phyloP scores from a whole-genome alignment of 345 rosid species.

The Camelina neglecta region DNA sequence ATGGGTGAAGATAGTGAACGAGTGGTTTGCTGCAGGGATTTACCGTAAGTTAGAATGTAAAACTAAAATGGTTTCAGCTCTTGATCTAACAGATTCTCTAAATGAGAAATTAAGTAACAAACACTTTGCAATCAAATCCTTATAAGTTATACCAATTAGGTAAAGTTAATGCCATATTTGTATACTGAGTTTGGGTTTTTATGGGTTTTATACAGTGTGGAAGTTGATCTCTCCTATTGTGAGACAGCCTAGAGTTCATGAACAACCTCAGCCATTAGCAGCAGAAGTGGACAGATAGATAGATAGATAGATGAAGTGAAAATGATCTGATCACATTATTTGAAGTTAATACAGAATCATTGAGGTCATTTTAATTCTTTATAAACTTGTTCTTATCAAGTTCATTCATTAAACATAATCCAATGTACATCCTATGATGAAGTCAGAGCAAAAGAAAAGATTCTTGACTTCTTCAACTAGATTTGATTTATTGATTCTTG shows the following conservation, averaged over 20 bases:
- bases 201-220: conserved; percentile 62
- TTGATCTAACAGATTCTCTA: conserved; percentile 2
- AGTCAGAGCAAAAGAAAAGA: not conserved
- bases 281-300: conserved; percentile 40
- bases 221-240: conserved; percentile 67
- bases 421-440: conserved; percentile 22
- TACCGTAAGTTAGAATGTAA: conserved; percentile 60
- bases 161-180: not conserved
- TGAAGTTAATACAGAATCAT: conserved; percentile 4
- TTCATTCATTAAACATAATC: conserved; percentile 2
- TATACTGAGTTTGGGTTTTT: not conserved
- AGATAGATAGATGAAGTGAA: conserved; percentile 13
- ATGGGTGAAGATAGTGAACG: conserved; percentile 88
- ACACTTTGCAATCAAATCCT: too few relatives aligned
- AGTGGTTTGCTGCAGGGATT: conserved; percentile 84
- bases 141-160: not conserved
- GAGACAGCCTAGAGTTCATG: conserved; percentile 57
- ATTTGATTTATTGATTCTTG: not conserved
- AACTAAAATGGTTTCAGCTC: not conserved
- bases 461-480: not conserved
- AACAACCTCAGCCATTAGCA: conserved; percentile 49
- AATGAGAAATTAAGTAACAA: not conserved
- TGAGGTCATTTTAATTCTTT: conserved; percentile 4
- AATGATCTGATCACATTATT: conserved; percentile 29
- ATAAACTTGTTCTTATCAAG: not conserved